A percentile compares a stretch with the other conserved stretches of the same genome.
These are phyloP conservation scores for Dorcoceras hygrometricum DNA, from an alignment of 257 asterid genomes.

Conservation along the genomic window DNA sequence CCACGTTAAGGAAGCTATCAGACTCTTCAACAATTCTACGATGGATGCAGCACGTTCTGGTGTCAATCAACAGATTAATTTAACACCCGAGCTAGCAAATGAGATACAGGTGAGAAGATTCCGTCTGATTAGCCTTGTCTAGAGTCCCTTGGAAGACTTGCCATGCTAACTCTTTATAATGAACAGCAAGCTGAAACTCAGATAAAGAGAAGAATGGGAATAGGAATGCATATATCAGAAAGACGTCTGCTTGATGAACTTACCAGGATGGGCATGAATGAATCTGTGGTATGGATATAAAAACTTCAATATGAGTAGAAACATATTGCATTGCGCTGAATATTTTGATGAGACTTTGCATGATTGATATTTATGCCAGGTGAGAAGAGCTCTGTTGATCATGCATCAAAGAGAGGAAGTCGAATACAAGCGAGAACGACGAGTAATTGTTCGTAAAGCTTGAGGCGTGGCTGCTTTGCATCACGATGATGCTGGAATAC, in stretches of 20 bases:
- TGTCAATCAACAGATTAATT: constrained; percentile 70
- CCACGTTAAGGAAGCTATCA: constrained; percentile 84
- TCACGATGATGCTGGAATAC: neutral
- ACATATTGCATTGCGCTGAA: neutral
- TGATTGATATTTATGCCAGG: constrained; percentile 41
- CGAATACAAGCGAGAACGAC: constrained; percentile 80
- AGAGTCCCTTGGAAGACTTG: neutral
- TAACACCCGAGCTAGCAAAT: constrained; percentile 81
- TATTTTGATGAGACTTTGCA: constrained; percentile 7
- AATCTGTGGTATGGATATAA: constrained; percentile 58
- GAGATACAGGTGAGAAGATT: constrained; percentile 68
- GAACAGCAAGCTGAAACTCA: constrained; percentile 89
- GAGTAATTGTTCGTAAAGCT: constrained; percentile 75
- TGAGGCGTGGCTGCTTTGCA: constrained; percentile 18
- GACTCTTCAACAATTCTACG: constrained; percentile 78
- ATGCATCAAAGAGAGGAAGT: constrained; percentile 99
- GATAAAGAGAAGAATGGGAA: constrained; percentile 96
- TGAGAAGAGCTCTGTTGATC: constrained; percentile 83
- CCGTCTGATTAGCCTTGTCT: constrained; percentile 2
- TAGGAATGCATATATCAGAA: constrained; percentile 89
- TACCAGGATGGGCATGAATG: constrained; percentile 87
- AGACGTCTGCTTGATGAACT: constrained; percentile 88
- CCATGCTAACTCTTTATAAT: constrained; percentile 18
- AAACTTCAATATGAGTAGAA: constrained; percentile 3
- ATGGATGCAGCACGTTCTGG: constrained; percentile 98